Base-by-base conservation (phyloP, 352 stramenopile genomes). In the Elongisporangium prolatum region DNA sequence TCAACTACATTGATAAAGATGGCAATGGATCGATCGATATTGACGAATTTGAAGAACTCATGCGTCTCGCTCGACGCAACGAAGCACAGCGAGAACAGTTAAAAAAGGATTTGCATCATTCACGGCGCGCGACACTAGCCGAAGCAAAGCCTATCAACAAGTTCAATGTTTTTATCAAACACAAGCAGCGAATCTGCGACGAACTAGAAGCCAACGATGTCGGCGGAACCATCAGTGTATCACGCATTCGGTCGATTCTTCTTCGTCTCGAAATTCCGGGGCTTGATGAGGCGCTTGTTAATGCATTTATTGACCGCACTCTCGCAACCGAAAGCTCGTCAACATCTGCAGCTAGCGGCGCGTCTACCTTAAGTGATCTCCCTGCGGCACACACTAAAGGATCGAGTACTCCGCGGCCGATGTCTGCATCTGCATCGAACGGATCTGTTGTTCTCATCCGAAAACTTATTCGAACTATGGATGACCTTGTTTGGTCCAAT, bases 1-100 rank as follows among this genome's bases (percentile, higher is more conserved):
- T 93, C 61, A 69, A 74, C 16, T 75, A 91, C 38, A 88, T 95
- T 20, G 82, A 93, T 69, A 91, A 89, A 48, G 83, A 95, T 57
- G 80, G 83, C 9, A 91, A 95, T 20, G 82, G 82, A 7, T 87
- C 78, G 2, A 92, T 95, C 56, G 82, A 95, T 48, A 75, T 95
- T 25, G 82, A 95, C 60, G 84, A 93, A 54, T 93, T 95, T 51
- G 82, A 93, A 59, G 84, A 89, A 56, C 63, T 95, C 10, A 72
- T 93, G 48, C 85, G 85, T 10, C 73, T 91, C 21, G 77, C 84
- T 0, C 75, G 81, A 17, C 76, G 81, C 9, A 88, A 76, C 18
- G 80, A 90, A 61, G 78, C 80, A 1, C 80, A 91, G 57, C 82
- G 79, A 7, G 80, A 95, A 54, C 82, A 89, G 54, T 56, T 93